Evolutionary conservation across 2,329 filamentous ascomycete genomes (phyloP).

Genomic region (Sporothrix schenckii): DNA sequence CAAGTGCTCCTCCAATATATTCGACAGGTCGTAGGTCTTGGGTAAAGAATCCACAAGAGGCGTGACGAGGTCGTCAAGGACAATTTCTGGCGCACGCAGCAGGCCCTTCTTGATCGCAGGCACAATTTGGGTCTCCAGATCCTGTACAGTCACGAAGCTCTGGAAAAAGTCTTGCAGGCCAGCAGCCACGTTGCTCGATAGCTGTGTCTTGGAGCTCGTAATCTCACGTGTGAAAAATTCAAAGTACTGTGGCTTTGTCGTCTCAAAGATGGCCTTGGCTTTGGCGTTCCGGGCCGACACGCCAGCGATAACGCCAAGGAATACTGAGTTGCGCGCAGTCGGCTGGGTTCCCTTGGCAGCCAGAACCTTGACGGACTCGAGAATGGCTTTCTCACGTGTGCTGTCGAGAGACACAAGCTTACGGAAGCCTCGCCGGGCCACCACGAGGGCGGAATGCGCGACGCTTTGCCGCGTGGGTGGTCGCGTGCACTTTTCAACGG

Average conservation of each 20-base stretch:
- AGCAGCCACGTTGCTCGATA: conserved; percentile 72
- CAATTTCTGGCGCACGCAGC: conserved; percentile 84
- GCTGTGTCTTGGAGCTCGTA: conserved; percentile 71
- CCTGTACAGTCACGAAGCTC: conserved; percentile 71
- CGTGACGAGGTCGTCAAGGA: conserved; percentile 76
- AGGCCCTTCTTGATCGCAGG: conserved; percentile 87
- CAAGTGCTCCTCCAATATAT: conserved; percentile 69
- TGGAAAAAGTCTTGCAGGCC: conserved; percentile 82
- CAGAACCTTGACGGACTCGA: conserved; percentile 65
- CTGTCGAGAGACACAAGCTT: conserved; percentile 66
- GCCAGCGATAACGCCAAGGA: conserved; percentile 84
- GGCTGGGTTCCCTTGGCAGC: conserved; percentile 68
- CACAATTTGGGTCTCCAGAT: conserved; percentile 74
- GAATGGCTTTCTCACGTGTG: conserved; percentile 63
- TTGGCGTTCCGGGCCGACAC: conserved; percentile 74
- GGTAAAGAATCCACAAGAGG: conserved; percentile 73
- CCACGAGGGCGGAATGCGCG: conserved; percentile 71
- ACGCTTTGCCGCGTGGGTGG: conserved; percentile 66
- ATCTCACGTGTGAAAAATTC: conserved; percentile 85
- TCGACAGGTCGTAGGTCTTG: conserved; percentile 72
- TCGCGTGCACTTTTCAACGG: conserved; percentile 76
- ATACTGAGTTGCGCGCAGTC: conserved; percentile 69
- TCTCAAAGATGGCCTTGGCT: conserved; percentile 64
- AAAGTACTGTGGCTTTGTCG: conserved; percentile 72
- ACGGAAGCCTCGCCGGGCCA: conserved; percentile 78